Conservation (phyloP, 108 stramenopile species). For the Nannochloropsis salina region DNA sequence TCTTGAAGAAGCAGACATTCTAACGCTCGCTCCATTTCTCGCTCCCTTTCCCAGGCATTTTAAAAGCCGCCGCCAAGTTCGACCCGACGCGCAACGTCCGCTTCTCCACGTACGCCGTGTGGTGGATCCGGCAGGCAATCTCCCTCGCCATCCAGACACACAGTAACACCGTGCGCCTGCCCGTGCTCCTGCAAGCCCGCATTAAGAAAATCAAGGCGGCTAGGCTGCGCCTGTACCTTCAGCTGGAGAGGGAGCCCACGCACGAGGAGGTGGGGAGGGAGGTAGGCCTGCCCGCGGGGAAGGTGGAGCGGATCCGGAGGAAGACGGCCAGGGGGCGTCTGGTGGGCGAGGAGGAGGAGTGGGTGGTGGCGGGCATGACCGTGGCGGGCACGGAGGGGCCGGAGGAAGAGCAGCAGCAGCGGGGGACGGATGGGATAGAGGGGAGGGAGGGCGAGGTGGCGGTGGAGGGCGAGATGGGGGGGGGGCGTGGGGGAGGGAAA, state of each 20-base stretch:
- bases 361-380: not conserved
- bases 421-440: not conserved
- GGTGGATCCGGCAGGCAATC: constrained; percentile 94
- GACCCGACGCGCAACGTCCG: constrained; percentile 85
- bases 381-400: not conserved
- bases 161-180: constrained; percentile 72
- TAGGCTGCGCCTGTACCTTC: constrained; percentile 49
- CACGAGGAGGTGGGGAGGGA: constrained; percentile 61
- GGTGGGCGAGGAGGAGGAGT: not conserved
- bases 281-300: constrained; percentile 62
- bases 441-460: not conserved
- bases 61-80: constrained; percentile 86
- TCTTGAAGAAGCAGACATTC: not conserved
- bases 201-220: constrained; percentile 54
- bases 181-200: constrained; percentile 84
- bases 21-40: not conserved
- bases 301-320: constrained; percentile 68
- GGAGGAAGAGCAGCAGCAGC: not conserved
- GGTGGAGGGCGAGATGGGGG: not conserved
- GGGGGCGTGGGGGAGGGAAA: not conserved
- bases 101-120: constrained; percentile 93
- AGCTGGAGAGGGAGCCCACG: constrained; percentile 69
- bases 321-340: constrained; percentile 59
- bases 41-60: not conserved
- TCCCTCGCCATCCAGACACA: constrained; percentile 81